phyloP scores from a whole-genome alignment of 345 rosid species.

The Raphanus raphanistrum region DNA sequence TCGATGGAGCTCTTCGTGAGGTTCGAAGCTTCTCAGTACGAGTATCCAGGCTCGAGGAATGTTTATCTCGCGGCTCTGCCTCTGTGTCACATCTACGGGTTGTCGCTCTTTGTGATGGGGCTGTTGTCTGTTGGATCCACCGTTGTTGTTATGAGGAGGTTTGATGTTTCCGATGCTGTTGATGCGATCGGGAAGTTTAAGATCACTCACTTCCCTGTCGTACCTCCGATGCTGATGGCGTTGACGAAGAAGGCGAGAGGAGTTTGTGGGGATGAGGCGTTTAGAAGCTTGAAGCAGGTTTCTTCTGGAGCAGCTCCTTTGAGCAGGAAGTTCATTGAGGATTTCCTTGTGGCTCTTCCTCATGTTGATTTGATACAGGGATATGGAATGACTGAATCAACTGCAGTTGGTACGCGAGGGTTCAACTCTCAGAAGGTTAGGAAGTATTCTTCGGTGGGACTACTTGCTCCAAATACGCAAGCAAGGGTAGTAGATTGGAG shows the following conservation, averaged over 20 bases:
- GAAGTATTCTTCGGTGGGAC: conserved; percentile 67
- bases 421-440: conserved; percentile 45
- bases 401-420: conserved; percentile 85
- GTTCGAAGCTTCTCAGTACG: conserved; percentile 77
- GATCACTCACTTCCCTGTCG: conserved; percentile 75
- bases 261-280: conserved; percentile 33
- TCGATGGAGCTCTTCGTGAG: conserved; percentile 68
- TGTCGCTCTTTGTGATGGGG: conserved; percentile 64
- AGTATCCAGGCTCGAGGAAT: conserved; percentile 44
- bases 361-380: conserved; percentile 86
- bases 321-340: conserved; percentile 50
- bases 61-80: conserved; percentile 71
- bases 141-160: conserved; percentile 73
- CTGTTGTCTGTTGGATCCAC: conserved; percentile 63
- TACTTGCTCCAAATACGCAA: conserved; percentile 79
- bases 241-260: conserved; percentile 47
- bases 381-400: conserved; percentile 85
- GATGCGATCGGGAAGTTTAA: conserved; percentile 50
- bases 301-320: conserved; percentile 83
- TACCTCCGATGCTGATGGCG: conserved; percentile 68
- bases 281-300: conserved; percentile 78
- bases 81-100: conserved; percentile 80
- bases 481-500: conserved; percentile 76
- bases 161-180: conserved; percentile 48
- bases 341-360: conserved; percentile 53